Evolutionary conservation across 129 eudicot genomes (phyloP), one percentile per base, ranked within the genome.

Genomic region (Escallonia rubra): DNA sequence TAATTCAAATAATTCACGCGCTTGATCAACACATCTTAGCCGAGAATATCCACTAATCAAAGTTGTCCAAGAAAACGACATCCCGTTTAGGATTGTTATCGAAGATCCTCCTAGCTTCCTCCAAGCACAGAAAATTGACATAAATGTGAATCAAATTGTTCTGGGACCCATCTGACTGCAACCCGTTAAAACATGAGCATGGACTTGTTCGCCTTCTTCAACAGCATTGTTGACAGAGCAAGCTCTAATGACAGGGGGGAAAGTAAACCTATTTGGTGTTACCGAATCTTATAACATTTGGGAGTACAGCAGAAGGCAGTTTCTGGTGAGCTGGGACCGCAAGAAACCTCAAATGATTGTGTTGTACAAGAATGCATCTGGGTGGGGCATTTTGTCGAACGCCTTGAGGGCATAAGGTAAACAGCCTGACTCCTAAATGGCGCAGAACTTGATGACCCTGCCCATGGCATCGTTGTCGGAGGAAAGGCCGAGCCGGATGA

Each of bases 281-380:
- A 82, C 71, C 7, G 55, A 77, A 40, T 58, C 51, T 39, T 64
- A 52, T 40, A 79, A 54, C 92, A 86, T 86, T 47, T 72, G 63
- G 43, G 68, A 63, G 67, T 82, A 86, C 40, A 86, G 41, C 34
- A 40, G 51, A 68, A 86, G 64, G 72, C 88, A 86, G 10, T 79
- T 69, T 34, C 58, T 41, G 4, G 74, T 59, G 3, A 66, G 74
- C 16, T 68, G 67, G 59, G 64, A 70, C 8, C 64, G 81, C 43
- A 82, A 64, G 54, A 60, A 79, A 43, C 92, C 92, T 58, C 81
- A 68, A 57, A 86, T 71, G 9, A 86, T 43, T 43, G 80, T 80
- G 69, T 82, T 86, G 74, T 76, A 86, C 46, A 91, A 61, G 66
- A 91, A 91, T 16, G 96, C 70, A 67, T 87, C 96, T 40, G 97